A percentile compares a stretch with the other conserved stretches of the same genome.
These are phyloP conservation scores for Eragrostis tef DNA, from an alignment of 202 grass and related monocot species.

Conservation along the genomic window DNA sequence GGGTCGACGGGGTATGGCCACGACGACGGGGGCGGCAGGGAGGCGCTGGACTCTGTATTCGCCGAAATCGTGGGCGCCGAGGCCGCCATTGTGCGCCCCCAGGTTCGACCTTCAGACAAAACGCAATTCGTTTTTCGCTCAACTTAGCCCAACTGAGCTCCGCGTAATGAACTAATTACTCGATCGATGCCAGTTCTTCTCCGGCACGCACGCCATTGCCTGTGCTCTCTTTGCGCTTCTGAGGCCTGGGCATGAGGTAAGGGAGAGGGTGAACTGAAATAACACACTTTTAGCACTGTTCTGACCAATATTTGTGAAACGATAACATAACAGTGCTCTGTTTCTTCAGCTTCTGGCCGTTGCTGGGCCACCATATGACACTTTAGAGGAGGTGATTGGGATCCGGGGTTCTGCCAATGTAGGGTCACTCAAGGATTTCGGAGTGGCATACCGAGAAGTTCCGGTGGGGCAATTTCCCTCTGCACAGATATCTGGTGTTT, in stretches of 20 bases:
- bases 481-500: neutral
- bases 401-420: slow-evolving; percentile 68
- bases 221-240: slow-evolving; percentile 88
- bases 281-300: neutral
- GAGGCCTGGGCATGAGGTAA: slow-evolving; percentile 86
- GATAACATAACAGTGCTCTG: slow-evolving; percentile 6
- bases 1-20: slow-evolving; percentile 93
- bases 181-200: slow-evolving; percentile 72
- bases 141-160: neutral
- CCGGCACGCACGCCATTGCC: slow-evolving; percentile 86
- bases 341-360: slow-evolving; percentile 75
- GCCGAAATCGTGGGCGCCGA: slow-evolving; percentile 78
- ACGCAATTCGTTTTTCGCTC: neutral
- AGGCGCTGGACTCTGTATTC: slow-evolving; percentile 75
- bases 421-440: slow-evolving; percentile 90
- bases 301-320: neutral
- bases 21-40: slow-evolving; percentile 83
- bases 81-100: slow-evolving; percentile 88
- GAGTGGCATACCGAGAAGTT: slow-evolving; percentile 75
- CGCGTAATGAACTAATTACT: slow-evolving; percentile 1
- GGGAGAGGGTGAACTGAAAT: neutral
- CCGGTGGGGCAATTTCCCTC: slow-evolving; percentile 48
- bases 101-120: slow-evolving; percentile 48
- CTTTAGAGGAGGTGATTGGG: slow-evolving; percentile 88
- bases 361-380: slow-evolving; percentile 77